phyloP scores from a whole-genome alignment of 2,329 filamentous ascomycete species.

The Plectosphaerella cucumerina region DNA sequence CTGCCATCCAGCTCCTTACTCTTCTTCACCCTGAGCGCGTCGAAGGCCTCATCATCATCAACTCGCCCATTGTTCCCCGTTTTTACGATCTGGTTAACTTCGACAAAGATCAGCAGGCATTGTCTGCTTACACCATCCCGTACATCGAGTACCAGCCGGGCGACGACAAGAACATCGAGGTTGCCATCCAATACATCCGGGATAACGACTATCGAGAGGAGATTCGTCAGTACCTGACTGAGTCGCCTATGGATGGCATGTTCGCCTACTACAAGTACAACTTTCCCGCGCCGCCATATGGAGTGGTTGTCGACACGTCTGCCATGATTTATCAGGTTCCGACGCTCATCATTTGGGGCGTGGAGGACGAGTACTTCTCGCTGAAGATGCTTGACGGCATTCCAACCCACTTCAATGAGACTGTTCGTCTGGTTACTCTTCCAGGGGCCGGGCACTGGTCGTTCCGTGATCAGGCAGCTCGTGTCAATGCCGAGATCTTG shows the following conservation, averaged over 20 bases:
- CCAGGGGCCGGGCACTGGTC: not conserved
- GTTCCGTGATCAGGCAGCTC: not conserved
- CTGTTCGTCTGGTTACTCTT: not conserved
- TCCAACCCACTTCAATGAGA: too few relatives aligned
- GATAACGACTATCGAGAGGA: not conserved
- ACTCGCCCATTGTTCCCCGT: not conserved
- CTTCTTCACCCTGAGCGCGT: not conserved
- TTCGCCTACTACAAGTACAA: not conserved
- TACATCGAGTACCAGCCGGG: not conserved
- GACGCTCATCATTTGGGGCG: too few relatives aligned
- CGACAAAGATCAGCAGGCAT: not conserved
- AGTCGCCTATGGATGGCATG: conserved; percentile 1
- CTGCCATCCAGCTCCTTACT: not conserved
- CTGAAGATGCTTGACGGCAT: too few relatives aligned
- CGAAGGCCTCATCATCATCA: not conserved
- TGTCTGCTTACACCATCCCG: not conserved
- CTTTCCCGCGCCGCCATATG: not conserved
- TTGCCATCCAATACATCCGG: not conserved
- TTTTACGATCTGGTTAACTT: not conserved
- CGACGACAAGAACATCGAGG: not conserved
- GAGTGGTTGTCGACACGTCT: not conserved
- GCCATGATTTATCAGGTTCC: not conserved
- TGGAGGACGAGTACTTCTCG: too few relatives aligned
- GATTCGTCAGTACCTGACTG: not conserved
- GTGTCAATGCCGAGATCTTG: not conserved